Percentiles rank a stretch among this genome's conserved stretches.
phyloP scores from a whole-genome alignment of 495 filamentous ascomycete genomes.

The Venustampulla echinocandica region DNA sequence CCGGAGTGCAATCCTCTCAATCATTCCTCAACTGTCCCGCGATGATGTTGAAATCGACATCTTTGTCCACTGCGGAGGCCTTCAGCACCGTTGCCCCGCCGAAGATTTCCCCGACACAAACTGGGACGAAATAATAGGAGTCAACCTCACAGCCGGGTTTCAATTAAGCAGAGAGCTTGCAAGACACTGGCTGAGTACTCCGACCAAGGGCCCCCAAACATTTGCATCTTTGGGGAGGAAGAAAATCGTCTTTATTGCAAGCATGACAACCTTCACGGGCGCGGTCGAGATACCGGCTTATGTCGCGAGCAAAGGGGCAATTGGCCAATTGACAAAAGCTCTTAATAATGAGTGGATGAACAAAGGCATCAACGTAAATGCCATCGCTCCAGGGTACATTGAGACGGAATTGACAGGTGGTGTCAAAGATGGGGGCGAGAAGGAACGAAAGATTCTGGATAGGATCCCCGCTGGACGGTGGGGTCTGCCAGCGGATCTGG shows the following conservation, averaged over 20 bases:
- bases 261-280: constrained; percentile 20
- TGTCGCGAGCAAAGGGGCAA: constrained; percentile 23
- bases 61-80: constrained; percentile 77
- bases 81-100: constrained; percentile 67
- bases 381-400: constrained; percentile 23
- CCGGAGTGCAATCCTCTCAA: constrained; percentile 43
- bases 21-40: constrained; percentile 51
- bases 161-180: constrained; percentile 57
- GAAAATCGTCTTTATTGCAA: constrained; percentile 25
- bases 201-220: constrained; percentile 2
- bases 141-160: constrained; percentile 76
- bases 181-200: constrained; percentile 16
- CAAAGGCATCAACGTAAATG: constrained; percentile 23
- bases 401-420: constrained; percentile 20
- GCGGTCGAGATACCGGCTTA: constrained; percentile 20
- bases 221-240: background rate
- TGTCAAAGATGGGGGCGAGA: constrained; percentile 15
- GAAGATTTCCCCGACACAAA: constrained; percentile 69
- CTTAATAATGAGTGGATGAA: constrained; percentile 27
- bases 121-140: constrained; percentile 71
- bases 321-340: constrained; percentile 24
- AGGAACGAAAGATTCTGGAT: constrained; percentile 17
- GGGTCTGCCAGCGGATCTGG: constrained; percentile 23
- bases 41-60: constrained; percentile 41
- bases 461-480: constrained; percentile 21